Conservation (phyloP, 176 grass and related monocot genomes). For the Hsuehochloa calcarea region DNA sequence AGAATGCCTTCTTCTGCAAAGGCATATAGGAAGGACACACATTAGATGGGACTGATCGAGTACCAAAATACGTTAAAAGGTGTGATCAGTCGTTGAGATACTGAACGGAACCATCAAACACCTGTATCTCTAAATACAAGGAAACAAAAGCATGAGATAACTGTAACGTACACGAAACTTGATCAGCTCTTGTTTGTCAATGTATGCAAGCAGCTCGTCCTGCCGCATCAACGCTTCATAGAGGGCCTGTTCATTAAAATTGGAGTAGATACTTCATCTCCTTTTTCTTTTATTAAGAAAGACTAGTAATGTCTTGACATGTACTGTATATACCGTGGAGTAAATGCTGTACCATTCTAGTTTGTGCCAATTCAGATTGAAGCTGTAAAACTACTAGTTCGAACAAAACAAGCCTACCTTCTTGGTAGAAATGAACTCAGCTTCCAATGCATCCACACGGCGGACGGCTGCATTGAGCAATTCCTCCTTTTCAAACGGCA, state of each 20-base stretch:
- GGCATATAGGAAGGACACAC: neutral
- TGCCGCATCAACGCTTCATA: constrained; percentile 91
- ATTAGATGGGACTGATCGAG: neutral
- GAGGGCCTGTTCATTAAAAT: constrained; percentile 54
- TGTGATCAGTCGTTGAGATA: neutral
- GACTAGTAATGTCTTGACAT: neutral
- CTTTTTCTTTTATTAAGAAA: neutral
- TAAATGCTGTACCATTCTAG: neutral
- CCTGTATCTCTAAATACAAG: neutral
- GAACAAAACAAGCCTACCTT: constrained; percentile 54
- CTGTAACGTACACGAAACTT: constrained; percentile 71
- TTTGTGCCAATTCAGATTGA: neutral
- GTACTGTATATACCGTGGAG: neutral
- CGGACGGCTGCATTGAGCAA: constrained; percentile 82
- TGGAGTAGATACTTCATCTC: neutral
- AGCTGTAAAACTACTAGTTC: neutral
- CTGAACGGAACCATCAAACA: neutral
- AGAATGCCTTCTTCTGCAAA: constrained; percentile 75
- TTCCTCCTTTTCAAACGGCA: constrained; percentile 94
- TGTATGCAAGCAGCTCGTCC: constrained; percentile 86
- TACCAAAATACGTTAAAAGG: constrained; percentile 5
- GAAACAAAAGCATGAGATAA: neutral
- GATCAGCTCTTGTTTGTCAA: constrained; percentile 77
- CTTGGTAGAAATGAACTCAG: constrained; percentile 94
- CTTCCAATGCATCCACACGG: constrained; percentile 93